These are phyloP conservation scores for Chernovozyma sophiae-reginae DNA, from an alignment of 1,139 yeast genomes.

Conservation along the genomic window DNA sequence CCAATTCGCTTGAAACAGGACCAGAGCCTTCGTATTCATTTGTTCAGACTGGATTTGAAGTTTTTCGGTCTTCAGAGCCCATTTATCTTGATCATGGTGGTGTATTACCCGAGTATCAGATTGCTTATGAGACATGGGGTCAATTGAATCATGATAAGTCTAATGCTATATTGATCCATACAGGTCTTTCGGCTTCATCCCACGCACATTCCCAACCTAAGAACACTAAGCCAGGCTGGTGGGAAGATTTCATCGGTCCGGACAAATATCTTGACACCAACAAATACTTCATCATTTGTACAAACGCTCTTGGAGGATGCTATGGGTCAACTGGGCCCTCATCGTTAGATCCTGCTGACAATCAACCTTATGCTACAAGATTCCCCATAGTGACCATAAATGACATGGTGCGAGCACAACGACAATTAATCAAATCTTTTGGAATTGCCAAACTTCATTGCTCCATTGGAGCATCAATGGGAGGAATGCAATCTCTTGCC, in stretches of 20 bases:
- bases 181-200: slow-evolving; percentile 90
- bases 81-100: slow-evolving; percentile 82
- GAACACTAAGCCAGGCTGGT: slow-evolving; percentile 83
- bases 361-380: slow-evolving; percentile 70
- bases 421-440: slow-evolving; percentile 59
- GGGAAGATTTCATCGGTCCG: slow-evolving; percentile 93
- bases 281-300: slow-evolving; percentile 77
- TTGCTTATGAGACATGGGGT: slow-evolving; percentile 96
- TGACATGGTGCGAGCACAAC: slow-evolving; percentile 90
- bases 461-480: slow-evolving; percentile 90
- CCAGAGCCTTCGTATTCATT: slow-evolving; percentile 84
- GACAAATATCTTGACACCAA: slow-evolving; percentile 76
- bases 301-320: slow-evolving; percentile 91
- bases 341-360: slow-evolving; percentile 68
- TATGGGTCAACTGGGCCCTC: slow-evolving; percentile 95
- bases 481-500: slow-evolving; percentile 94
- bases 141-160: slow-evolving; percentile 53
- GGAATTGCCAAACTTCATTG: slow-evolving; percentile 67
- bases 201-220: slow-evolving; percentile 84
- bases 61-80: slow-evolving; percentile 53
- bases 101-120: slow-evolving; percentile 62
- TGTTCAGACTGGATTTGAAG: slow-evolving; percentile 64
- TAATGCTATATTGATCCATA: slow-evolving; percentile 77
- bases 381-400: slow-evolving; percentile 83
- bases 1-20: slow-evolving; percentile 56